Evolutionary conservation across 768 basidiomycete species (phyloP), one percentile per base, ranked within the genome.

Genomic region (Collybia sp.): DNA sequence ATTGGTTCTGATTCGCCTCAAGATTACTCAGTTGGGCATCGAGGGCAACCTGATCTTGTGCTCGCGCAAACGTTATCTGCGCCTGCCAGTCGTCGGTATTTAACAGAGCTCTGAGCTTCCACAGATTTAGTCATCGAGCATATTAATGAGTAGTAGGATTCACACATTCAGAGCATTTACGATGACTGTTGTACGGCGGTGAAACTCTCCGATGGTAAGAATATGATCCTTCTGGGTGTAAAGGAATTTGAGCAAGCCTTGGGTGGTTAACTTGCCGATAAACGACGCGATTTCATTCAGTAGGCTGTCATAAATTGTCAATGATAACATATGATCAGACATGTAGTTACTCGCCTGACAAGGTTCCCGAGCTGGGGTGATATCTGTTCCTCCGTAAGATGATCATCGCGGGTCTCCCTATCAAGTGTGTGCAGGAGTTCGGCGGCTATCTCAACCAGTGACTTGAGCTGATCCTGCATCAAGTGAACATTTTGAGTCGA

Each of bases 101-200:
- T 8, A 25, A 8, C 25, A 25, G 25, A 25, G 25, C 25, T 25
- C 4, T 8, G 25, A 25, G 25, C 25, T 25, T 25, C 8, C 3
- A 25, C 3, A 25, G 25, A 8, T 25, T 25, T 25, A 3, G 35
- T 50, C 42, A 11, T 52, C 35, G 10, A 54, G 38, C 4, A 52
- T 44, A 30, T 43, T 39, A 15, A 54, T 48, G 53, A 54, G 15
- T 41, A 13, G 30, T 1, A 13, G 9, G 17, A 5, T 8, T 16
- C 46, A 5, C 10, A 57, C 56, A 30, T 54, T 45, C 36, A 57
- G 53, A 33, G 53, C 51, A 25, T 44, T 36, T 15, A 52, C 43
- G 30, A 40, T 42, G 16, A 45, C 25, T 12, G 42, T 40, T 30
- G 52, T 45, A 40, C 53, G 48, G 6, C 41, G 41, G 34, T 52